Evolutionary conservation across 2,329 filamentous ascomycete genomes (phyloP).

Genomic region (Aureobasidium sp.): DNA sequence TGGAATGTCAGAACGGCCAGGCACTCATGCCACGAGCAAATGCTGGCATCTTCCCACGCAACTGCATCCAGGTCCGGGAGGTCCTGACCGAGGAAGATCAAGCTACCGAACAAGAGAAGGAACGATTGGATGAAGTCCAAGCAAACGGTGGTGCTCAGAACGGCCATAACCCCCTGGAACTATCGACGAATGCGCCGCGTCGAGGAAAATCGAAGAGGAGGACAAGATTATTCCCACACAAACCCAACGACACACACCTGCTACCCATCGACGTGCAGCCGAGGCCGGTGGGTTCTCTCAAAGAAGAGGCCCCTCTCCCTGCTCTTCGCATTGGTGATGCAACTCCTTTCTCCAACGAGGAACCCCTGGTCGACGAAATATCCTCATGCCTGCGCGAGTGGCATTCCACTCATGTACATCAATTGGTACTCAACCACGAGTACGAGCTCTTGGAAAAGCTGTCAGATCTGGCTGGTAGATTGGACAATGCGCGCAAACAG

Average conservation of each 20-base stretch:
- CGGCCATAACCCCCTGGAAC: background rate
- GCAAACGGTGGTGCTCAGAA: background rate
- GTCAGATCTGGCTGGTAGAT: conserved; percentile 67
- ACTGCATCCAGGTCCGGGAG: conserved; percentile 91
- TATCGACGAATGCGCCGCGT: background rate
- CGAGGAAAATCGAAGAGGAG: background rate
- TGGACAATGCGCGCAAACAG: conserved; percentile 80
- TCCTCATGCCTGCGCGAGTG: conserved; percentile 94
- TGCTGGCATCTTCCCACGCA: conserved; percentile 93
- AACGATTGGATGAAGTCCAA: background rate
- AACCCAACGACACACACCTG: background rate
- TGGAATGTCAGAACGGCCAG: conserved; percentile 85
- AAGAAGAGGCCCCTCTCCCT: conserved; percentile 84
- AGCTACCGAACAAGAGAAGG: conserved; percentile 13
- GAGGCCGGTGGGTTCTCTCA: conserved; percentile 59
- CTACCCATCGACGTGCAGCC: conserved; percentile 19
- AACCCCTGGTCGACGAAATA: conserved; percentile 94
- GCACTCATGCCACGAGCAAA: conserved; percentile 93
- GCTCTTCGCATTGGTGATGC: conserved; percentile 98
- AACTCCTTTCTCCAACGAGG: conserved; percentile 77
- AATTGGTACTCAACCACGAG: conserved; percentile 72
- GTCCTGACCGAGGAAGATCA: conserved; percentile 62
- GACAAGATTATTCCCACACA: background rate
- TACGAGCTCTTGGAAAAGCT: conserved; percentile 76
- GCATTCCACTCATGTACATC: conserved; percentile 97